phyloP scores from a whole-genome alignment of 2,329 filamentous ascomycete species.

The Pleurostoma richardsiae region DNA sequence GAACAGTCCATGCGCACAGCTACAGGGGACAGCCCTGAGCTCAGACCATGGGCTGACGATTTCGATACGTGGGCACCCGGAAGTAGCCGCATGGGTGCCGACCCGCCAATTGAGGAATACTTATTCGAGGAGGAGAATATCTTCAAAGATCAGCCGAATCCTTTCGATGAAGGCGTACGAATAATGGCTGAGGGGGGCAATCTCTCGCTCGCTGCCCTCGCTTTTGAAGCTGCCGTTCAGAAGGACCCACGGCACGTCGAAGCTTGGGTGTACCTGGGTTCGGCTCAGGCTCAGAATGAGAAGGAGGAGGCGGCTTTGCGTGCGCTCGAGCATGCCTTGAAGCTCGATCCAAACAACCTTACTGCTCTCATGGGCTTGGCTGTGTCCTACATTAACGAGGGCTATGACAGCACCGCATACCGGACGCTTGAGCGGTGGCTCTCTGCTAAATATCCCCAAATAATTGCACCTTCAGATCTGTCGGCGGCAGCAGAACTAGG shows the following conservation, averaged over 20 bases:
- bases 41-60: slow-evolving; percentile 35
- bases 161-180: slow-evolving; percentile 87
- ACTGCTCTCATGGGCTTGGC: slow-evolving; percentile 91
- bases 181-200: slow-evolving; percentile 95
- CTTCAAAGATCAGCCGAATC: slow-evolving; percentile 74
- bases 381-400: slow-evolving; percentile 97
- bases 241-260: slow-evolving; percentile 83
- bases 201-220: slow-evolving; percentile 84
- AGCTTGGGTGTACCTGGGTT: slow-evolving; percentile 89
- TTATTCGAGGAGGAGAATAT: slow-evolving; percentile 94
- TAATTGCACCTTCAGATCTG: slow-evolving; percentile 68
- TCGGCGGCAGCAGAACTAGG: slow-evolving; percentile 78
- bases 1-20: slow-evolving; percentile 65
- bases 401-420: slow-evolving; percentile 95
- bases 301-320: slow-evolving; percentile 96
- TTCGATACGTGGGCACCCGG: slow-evolving; percentile 65
- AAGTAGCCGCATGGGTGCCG: slow-evolving; percentile 54
- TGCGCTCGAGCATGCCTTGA: slow-evolving; percentile 84
- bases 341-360: slow-evolving; percentile 80
- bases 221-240: slow-evolving; percentile 93
- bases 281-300: slow-evolving; percentile 95
- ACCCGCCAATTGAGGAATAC: slow-evolving; percentile 82
- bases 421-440: slow-evolving; percentile 95
- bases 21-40: slow-evolving; percentile 56
- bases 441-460: slow-evolving; percentile 84